Conservation (phyloP, 2,329 filamentous ascomycete genomes). For the Zarea fungicola region DNA sequence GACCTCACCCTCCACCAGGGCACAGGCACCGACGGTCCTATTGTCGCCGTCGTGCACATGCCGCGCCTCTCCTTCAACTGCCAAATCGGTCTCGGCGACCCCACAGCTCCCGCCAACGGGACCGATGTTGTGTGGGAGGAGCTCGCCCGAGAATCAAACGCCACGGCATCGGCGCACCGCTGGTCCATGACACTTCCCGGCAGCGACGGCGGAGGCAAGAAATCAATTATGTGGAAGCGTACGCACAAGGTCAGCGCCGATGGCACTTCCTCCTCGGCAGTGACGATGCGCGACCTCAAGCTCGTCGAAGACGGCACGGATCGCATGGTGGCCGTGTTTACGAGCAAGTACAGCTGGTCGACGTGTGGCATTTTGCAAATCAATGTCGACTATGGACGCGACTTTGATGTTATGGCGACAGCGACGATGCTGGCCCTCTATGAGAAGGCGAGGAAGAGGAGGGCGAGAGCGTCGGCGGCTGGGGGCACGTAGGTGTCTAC, state of each 20-base stretch:
- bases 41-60: constrained; percentile 12
- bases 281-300: constrained; percentile 1
- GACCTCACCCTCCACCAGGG: constrained; percentile 1
- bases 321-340: constrained; percentile 4
- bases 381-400: constrained; percentile 1
- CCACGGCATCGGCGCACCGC: neutral
- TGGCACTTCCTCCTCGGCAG: neutral
- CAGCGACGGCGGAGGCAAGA: neutral
- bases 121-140: neutral
- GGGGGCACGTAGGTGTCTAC: neutral
- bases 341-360: neutral
- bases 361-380: constrained; percentile 9
- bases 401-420: constrained; percentile 1
- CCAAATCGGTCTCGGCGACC: constrained; percentile 12
- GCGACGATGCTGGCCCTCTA: constrained; percentile 5
- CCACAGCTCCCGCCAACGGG: neutral
- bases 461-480: neutral
- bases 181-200: neutral
- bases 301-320: constrained; percentile 3
- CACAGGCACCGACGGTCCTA: neutral
- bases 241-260: constrained; percentile 3
- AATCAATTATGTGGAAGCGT: neutral
- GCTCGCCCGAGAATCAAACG: neutral
- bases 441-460: neutral
- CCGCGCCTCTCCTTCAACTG: constrained; percentile 1